Conservation (phyloP, 306 rosid genomes). For the Inga oerstediana region DNA sequence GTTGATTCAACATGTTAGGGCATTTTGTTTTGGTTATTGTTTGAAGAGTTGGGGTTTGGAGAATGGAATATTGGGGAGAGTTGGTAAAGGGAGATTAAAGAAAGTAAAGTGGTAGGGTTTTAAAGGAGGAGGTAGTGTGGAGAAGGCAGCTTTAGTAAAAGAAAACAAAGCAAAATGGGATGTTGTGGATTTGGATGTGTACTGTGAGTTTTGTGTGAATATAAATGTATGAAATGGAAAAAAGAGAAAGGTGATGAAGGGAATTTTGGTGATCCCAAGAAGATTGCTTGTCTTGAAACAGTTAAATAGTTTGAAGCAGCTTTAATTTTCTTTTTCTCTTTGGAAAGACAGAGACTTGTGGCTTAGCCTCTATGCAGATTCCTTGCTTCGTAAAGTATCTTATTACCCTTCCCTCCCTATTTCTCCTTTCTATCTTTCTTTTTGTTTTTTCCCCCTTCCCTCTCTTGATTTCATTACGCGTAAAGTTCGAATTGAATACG, state of each 20-base stretch:
- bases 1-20: background rate
- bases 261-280: conserved; percentile 81
- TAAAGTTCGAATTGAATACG: background rate
- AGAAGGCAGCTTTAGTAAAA: conserved; percentile 78
- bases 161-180: conserved; percentile 56
- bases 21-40: background rate
- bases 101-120: conserved; percentile 27
- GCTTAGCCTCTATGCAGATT: conserved; percentile 31
- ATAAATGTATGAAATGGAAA: conserved; percentile 32
- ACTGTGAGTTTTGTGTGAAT: conserved; percentile 25
- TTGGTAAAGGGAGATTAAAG: conserved; percentile 41
- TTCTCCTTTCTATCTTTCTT: background rate
- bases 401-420: background rate
- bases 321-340: conserved; percentile 48
- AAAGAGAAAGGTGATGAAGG: conserved; percentile 51
- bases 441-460: background rate
- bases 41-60: conserved; percentile 29
- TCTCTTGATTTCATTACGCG: background rate
- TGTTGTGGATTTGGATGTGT: conserved; percentile 41
- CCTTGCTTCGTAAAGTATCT: conserved; percentile 3
- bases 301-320: conserved; percentile 42
- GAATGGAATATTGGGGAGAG: conserved; percentile 35
- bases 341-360: conserved; percentile 27
- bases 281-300: conserved; percentile 49
- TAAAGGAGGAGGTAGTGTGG: conserved; percentile 23